Evolutionary conservation across 73 alveolate genomes (phyloP).

Genomic region (Diophrys appendiculata): DNA sequence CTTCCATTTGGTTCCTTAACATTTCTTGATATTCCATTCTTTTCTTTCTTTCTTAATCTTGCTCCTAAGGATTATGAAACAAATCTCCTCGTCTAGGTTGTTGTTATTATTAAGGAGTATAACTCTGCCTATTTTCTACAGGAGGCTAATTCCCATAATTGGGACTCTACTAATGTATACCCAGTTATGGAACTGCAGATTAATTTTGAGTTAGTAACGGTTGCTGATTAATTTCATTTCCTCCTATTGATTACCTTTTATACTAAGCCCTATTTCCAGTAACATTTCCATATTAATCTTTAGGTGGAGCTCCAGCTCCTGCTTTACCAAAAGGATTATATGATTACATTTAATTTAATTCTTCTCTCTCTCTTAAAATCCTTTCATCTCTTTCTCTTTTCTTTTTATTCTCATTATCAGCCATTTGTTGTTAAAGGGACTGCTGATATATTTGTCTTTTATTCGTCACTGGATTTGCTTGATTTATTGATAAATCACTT

Average conservation of each 20-base stretch:
- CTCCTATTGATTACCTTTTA: not conserved
- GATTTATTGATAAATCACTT: not conserved
- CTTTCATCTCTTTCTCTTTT: conserved; percentile 5
- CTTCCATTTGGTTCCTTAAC: not conserved
- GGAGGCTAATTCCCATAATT: too few species aligned
- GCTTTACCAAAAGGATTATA: conserved; percentile 11
- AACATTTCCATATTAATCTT: not conserved
- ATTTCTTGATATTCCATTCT: not conserved
- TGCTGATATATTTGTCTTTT: not conserved
- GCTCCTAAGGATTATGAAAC: not conserved
- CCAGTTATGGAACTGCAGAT: too few species aligned
- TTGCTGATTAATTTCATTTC: too few species aligned
- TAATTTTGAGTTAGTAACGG: too few species aligned
- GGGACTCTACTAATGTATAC: too few species aligned
- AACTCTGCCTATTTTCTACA: not conserved
- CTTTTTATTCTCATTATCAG: not conserved
- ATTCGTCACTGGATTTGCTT: not conserved
- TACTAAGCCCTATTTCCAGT: not conserved
- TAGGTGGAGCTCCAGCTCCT: conserved; percentile 15
- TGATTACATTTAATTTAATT: not conserved
- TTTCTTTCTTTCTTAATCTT: not conserved
- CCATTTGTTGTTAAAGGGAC: not conserved
- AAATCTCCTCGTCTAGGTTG: not conserved
- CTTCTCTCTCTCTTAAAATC: not conserved
- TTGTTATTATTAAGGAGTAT: not conserved